Percentiles rank a stretch among this genome's conserved stretches.
These are phyloP conservation scores for Aristolochia fimbriata DNA, from an alignment of 164 flowering plant genomes.

Conservation along the genomic window DNA sequence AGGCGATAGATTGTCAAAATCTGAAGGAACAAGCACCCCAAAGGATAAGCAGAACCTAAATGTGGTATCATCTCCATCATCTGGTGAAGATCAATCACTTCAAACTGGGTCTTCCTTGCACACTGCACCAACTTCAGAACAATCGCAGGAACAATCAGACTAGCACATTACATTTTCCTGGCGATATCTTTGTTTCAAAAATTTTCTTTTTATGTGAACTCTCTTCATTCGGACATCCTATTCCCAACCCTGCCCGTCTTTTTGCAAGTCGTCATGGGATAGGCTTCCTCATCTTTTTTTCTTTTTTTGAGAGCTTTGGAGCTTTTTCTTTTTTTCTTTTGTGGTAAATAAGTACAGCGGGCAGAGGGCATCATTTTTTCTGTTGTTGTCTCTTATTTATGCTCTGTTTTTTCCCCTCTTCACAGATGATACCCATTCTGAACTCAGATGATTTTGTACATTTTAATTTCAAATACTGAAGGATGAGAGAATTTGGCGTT, in stretches of 20 bases:
- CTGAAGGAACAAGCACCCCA: slow-evolving; percentile 10
- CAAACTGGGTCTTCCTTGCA: slow-evolving; percentile 7
- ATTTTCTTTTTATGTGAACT: slow-evolving; percentile 11
- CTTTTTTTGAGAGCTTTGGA: slow-evolving; percentile 9
- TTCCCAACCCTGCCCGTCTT: slow-evolving; percentile 27
- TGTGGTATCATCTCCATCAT: slow-evolving; percentile 1
- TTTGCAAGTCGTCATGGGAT: slow-evolving; percentile 16
- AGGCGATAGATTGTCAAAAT: slow-evolving; percentile 8
- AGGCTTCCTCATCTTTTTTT: not conserved
- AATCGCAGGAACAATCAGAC: slow-evolving; percentile 10
- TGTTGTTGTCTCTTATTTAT: not conserved
- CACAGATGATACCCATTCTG: not conserved
- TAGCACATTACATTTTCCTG: slow-evolving; percentile 1
- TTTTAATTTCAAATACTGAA: not conserved
- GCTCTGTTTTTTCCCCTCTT: not conserved
- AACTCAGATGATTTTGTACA: not conserved
- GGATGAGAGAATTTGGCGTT: not conserved
- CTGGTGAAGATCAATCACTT: slow-evolving; percentile 3
- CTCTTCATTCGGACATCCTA: slow-evolving; percentile 21
- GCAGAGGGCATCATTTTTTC: slow-evolving; percentile 2
- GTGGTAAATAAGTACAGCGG: not conserved
- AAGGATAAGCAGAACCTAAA: slow-evolving; percentile 11
- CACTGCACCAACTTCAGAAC: slow-evolving; percentile 5
- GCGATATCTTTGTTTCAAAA: not conserved
- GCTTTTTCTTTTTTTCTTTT: slow-evolving; percentile 2